phyloP scores from a whole-genome alignment of 2,329 filamentous ascomycete genomes.

The Aspergillus niger region DNA sequence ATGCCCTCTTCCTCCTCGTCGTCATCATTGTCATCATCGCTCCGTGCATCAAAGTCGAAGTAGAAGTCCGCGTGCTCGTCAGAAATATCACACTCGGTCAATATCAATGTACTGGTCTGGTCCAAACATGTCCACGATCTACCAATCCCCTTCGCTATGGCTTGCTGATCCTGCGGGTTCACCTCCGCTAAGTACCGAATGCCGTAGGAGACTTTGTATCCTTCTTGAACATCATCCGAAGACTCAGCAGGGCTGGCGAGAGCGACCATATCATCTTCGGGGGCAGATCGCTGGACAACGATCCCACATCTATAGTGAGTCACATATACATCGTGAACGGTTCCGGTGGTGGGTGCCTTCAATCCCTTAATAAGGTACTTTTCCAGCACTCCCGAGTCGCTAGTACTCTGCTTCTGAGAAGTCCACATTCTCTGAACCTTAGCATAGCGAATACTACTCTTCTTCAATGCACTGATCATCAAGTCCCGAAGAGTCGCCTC shows the following conservation, averaged over 20 bases:
- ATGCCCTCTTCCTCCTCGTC: neutral
- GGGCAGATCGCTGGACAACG: neutral
- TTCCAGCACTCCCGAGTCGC: neutral
- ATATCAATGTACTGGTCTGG: neutral
- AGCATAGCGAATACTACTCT: neutral
- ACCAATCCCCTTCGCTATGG: neutral
- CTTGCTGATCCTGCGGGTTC: neutral
- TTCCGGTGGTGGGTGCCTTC: neutral
- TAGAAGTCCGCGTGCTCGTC: neutral
- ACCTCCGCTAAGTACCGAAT: neutral
- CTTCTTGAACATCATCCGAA: accelerated
- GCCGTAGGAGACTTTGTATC: neutral
- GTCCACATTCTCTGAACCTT: neutral
- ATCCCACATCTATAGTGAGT: neutral
- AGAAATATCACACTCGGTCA: neutral
- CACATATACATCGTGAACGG: neutral
- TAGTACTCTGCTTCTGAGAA: no score
- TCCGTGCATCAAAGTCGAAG: neutral
- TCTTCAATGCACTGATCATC: neutral
- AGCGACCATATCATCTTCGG: neutral
- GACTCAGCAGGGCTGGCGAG: neutral
- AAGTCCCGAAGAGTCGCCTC: neutral
- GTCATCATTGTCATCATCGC: neutral
- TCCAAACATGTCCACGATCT: neutral
- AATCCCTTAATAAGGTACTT: neutral